Conservation (phyloP, 208 protist genomes). For the Zelonia costaricensis region DNA sequence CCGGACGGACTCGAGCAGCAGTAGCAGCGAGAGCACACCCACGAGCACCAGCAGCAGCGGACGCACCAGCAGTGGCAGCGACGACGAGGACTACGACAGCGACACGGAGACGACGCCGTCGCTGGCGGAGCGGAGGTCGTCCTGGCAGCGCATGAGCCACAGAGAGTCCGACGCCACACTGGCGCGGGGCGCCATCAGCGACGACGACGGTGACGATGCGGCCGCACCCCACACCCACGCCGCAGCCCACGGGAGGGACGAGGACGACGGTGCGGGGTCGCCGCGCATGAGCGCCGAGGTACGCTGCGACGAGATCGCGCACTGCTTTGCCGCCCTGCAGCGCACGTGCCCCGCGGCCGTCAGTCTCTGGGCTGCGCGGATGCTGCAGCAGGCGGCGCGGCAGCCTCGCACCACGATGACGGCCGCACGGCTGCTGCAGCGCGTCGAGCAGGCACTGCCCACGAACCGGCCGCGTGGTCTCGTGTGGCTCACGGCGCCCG, state of each 20-base stretch:
- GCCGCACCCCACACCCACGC: neutral
- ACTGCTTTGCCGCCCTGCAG: slow-evolving; percentile 21
- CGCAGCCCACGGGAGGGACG: neutral
- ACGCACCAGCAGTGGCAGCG: neutral
- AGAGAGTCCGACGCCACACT: too few relatives aligned
- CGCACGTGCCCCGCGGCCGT: slow-evolving; percentile 18
- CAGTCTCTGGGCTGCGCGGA: slow-evolving; percentile 23
- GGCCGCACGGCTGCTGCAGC: slow-evolving; percentile 8
- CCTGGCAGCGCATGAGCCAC: too few relatives aligned
- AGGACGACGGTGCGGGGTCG: slow-evolving; percentile 2
- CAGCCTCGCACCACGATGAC: slow-evolving; percentile 13
- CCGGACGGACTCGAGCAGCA: too few relatives aligned
- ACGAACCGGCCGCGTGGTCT: neutral
- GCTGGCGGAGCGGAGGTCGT: too few relatives aligned
- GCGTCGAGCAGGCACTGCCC: slow-evolving; percentile 4
- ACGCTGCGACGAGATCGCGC: slow-evolving; percentile 27
- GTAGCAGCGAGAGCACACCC: slow-evolving; percentile 6
- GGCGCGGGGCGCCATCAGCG: neutral
- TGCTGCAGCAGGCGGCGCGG: slow-evolving; percentile 20
- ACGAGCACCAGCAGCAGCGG: neutral
- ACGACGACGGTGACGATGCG: neutral
- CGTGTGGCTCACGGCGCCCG: neutral
- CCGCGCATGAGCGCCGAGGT: slow-evolving; percentile 1
- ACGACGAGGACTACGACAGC: neutral
- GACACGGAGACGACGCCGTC: neutral